phyloP scores from a whole-genome alignment of 306 rosid species.

The Cucumis cinereus region DNA sequence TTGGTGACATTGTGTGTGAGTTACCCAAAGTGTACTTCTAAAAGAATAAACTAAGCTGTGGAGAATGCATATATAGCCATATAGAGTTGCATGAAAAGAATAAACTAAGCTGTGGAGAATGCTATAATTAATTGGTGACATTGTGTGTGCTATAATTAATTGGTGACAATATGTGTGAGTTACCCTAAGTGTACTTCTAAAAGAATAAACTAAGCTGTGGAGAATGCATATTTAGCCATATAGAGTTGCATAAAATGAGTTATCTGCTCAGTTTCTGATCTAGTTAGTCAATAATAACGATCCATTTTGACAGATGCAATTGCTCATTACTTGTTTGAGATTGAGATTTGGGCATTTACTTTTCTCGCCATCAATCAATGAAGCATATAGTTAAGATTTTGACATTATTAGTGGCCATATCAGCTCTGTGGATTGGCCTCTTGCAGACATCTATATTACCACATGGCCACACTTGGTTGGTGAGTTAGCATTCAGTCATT shows the following conservation, averaged over 20 bases:
- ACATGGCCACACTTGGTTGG: constrained; percentile 61
- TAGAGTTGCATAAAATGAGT: background rate
- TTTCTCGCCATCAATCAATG: constrained; percentile 24
- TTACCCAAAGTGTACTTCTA: background rate
- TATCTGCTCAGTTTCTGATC: background rate
- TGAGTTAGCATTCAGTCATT: constrained; percentile 21
- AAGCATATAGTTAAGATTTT: constrained; percentile 73
- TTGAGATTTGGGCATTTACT: background rate
- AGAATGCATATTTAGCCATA: background rate
- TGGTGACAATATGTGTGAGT: too few relatives aligned
- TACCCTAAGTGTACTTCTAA: background rate
- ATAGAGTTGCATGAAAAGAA: background rate
- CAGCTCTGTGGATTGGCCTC: constrained; percentile 74
- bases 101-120: too few relatives aligned
- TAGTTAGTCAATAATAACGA: background rate
- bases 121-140: too few relatives aligned
- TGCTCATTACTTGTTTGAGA: background rate
- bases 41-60: background rate
- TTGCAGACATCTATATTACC: constrained; percentile 42
- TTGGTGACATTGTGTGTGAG: background rate
- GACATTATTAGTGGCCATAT: constrained; percentile 40
- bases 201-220: background rate
- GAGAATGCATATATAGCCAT: background rate
- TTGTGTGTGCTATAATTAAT: too few relatives aligned
- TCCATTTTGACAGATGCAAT: background rate